Conservation (phyloP, 495 filamentous ascomycete species). For the Penicillium nucicola region DNA sequence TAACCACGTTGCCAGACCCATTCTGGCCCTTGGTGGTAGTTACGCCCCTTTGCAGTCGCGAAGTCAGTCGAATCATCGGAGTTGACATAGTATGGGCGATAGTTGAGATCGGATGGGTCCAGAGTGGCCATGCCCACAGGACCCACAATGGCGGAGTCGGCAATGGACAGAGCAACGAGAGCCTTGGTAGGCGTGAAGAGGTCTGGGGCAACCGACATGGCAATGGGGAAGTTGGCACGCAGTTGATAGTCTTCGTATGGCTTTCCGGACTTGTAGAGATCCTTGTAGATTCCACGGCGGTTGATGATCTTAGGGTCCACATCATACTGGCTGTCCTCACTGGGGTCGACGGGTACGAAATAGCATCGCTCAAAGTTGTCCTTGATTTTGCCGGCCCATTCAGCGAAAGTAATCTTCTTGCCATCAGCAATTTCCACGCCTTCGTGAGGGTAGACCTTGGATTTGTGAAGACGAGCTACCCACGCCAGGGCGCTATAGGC, state of each 20-base stretch:
- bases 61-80: conserved; percentile 89
- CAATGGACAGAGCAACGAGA: conserved; percentile 70
- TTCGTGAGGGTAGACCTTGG: conserved; percentile 65
- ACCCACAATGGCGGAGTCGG: conserved; percentile 74
- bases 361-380: conserved; percentile 86
- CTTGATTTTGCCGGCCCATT: conserved; percentile 82
- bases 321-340: conserved; percentile 72
- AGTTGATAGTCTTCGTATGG: conserved; percentile 98
- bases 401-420: conserved; percentile 63
- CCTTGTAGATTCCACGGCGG: conserved; percentile 95
- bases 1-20: conserved; percentile 99
- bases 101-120: conserved; percentile 87
- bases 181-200: conserved; percentile 79
- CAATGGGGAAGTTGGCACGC: conserved; percentile 89
- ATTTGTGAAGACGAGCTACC: conserved; percentile 62
- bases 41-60: conserved; percentile 84
- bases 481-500: conserved; percentile 85
- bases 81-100: conserved; percentile 91
- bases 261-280: conserved; percentile 86
- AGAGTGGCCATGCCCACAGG: conserved; percentile 95
- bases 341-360: conserved; percentile 68
- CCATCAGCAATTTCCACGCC: conserved; percentile 60
- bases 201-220: conserved; percentile 89
- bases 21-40: conserved; percentile 98
- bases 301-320: conserved; percentile 76